phyloP scores from a whole-genome alignment of 371 early-diverging fungal species.

The Circinella umbellata region DNA sequence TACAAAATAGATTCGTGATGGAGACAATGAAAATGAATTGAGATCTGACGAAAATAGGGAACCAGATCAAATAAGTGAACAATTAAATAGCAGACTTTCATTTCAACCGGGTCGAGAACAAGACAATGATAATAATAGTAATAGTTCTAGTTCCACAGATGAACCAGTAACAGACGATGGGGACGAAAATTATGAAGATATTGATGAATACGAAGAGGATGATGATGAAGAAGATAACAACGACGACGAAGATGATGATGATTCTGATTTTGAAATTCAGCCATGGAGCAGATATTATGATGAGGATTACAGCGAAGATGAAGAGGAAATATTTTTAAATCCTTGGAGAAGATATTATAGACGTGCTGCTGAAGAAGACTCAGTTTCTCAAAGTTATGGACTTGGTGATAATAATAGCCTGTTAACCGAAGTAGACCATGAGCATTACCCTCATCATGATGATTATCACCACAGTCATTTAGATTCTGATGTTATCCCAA shows the following conservation, averaged over 20 bases:
- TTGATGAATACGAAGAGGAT: not conserved
- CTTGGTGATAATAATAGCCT: not conserved
- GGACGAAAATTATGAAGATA: constrained; percentile 4
- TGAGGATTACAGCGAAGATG: not conserved
- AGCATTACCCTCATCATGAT: not conserved
- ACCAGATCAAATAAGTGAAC: too few species aligned
- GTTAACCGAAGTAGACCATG: not conserved
- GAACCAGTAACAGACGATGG: constrained; percentile 5
- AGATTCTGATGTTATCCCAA: not conserved
- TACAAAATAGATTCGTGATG: too few species aligned
- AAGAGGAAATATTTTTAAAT: not conserved
- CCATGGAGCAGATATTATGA: not conserved
- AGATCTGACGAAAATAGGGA: too few species aligned
- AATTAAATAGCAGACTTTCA: too few species aligned
- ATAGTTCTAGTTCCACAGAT: not conserved
- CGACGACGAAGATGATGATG: not conserved
- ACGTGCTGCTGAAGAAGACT: not conserved
- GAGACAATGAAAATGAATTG: too few species aligned
- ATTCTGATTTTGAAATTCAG: not conserved
- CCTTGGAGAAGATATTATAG: constrained; percentile 9
- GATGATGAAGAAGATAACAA: not conserved
- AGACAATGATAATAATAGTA: not conserved
- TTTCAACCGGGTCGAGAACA: not conserved
- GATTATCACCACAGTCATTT: not conserved
- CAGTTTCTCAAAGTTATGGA: too few species aligned